Conservation (phyloP, 352 stramenopile genomes). For the Phytophthora ohioensis region DNA sequence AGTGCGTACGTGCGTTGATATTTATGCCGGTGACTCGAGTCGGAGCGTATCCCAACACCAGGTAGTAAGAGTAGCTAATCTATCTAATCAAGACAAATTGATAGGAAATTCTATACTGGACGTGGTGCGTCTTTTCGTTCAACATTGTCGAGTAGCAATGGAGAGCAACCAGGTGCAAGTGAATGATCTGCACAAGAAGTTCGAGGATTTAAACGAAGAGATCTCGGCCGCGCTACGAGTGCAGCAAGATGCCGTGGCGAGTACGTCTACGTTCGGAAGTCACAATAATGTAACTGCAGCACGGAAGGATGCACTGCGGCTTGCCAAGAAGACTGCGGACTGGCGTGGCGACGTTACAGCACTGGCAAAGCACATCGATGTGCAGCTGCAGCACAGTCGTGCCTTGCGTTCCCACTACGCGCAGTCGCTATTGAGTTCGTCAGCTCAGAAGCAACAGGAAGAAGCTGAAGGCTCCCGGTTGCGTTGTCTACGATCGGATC, state of each 20-base stretch:
- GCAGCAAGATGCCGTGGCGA: conserved; percentile 59
- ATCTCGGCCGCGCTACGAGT: conserved; percentile 57
- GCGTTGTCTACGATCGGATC: conserved; percentile 64
- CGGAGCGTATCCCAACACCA: conserved; percentile 34
- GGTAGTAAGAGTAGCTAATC: conserved; percentile 42
- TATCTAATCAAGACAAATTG: conserved; percentile 42
- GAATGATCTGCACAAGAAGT: conserved; percentile 78
- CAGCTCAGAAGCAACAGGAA: conserved; percentile 52
- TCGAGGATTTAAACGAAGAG: conserved; percentile 78
- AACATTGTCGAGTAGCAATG: conserved; percentile 30
- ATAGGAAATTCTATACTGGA: conserved; percentile 3
- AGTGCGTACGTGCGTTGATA: conserved; percentile 53
- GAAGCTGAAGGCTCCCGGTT: conserved; percentile 64
- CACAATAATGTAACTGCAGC: conserved; percentile 28
- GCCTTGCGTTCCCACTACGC: conserved; percentile 65
- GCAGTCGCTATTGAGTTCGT: conserved; percentile 56
- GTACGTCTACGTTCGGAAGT: conserved; percentile 21
- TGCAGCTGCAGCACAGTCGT: conserved; percentile 77
- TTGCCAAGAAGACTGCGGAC: conserved; percentile 64
- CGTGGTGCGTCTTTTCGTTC: conserved; percentile 23
- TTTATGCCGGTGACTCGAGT: conserved; percentile 45
- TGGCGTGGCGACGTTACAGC: conserved; percentile 80
- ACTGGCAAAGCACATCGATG: conserved; percentile 77
- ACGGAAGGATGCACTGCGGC: conserved; percentile 55
- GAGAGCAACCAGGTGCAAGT: conserved; percentile 59